Conservation (phyloP, 441 rosid genomes). For the Erodium chrysanthum region DNA sequence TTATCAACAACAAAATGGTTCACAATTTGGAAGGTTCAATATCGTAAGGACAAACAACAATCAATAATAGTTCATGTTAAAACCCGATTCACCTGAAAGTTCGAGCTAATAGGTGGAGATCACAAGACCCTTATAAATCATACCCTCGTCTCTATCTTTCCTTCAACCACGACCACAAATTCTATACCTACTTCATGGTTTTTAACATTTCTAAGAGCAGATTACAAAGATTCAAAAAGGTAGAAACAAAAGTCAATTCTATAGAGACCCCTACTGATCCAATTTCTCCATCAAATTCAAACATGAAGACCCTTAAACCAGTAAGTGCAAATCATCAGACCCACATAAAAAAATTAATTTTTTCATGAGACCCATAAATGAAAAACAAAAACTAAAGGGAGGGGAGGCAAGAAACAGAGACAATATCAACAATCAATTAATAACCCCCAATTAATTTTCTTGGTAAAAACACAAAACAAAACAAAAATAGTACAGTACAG, state of each 20-base stretch:
- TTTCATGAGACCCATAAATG: background rate
- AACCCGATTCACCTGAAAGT: too few relatives aligned
- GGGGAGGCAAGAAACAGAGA: slow-evolving; percentile 4
- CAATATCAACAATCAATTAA: slow-evolving; percentile 7
- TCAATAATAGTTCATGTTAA: background rate
- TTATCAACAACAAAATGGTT: background rate
- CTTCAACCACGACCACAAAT: slow-evolving; percentile 1
- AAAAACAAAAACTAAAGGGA: background rate
- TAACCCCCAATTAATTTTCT: slow-evolving; percentile 1
- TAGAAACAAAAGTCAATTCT: slow-evolving; percentile 3
- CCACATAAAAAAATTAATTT: background rate
- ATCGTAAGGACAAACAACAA: background rate
- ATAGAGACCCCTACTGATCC: background rate
- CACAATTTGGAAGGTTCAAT: too few relatives aligned
- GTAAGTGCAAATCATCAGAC: background rate
- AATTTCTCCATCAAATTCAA: slow-evolving; percentile 9
- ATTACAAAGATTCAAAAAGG: background rate
- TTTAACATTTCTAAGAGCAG: background rate
- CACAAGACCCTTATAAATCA: background rate
- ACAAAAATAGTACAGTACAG: background rate
- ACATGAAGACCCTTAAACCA: background rate
- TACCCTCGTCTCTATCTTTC: background rate
- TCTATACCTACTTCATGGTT: background rate
- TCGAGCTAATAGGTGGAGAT: background rate
- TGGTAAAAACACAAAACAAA: background rate